phyloP scores from a whole-genome alignment of 75 land plant species.

The Selaginella tamariscina region DNA sequence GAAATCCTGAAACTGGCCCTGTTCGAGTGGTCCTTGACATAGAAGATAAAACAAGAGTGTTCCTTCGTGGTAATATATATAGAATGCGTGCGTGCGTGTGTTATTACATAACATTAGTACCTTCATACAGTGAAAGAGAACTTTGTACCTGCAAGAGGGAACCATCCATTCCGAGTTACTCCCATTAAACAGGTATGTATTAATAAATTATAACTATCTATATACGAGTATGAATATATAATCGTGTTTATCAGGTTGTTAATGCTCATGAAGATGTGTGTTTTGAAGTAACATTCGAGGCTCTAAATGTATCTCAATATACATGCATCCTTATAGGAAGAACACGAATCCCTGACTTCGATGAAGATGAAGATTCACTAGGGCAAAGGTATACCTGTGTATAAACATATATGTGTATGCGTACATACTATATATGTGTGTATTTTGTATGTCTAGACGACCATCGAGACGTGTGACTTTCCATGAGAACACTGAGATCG shows the following conservation, averaged over 20 bases:
- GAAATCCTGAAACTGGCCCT: background rate
- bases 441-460: background rate
- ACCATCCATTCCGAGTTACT: background rate
- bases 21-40: background rate
- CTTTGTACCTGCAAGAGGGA: background rate
- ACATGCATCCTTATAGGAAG: background rate
- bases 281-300: background rate
- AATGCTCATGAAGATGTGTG: background rate
- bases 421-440: background rate
- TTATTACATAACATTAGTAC: too few relatives aligned
- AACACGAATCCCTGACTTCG: background rate
- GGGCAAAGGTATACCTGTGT: too few relatives aligned
- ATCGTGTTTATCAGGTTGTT: constrained; percentile 3
- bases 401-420: too few relatives aligned
- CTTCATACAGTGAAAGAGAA: constrained; percentile 2
- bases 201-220: too few relatives aligned
- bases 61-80: too few relatives aligned
- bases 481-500: background rate
- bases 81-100: too few relatives aligned
- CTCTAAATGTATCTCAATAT: background rate
- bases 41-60: background rate
- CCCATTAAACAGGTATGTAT: background rate
- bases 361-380: background rate
- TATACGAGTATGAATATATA: background rate
- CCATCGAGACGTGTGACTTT: background rate